Base-by-base conservation (phyloP, 1,139 yeast genomes). In the Candida smagusa region DNA sequence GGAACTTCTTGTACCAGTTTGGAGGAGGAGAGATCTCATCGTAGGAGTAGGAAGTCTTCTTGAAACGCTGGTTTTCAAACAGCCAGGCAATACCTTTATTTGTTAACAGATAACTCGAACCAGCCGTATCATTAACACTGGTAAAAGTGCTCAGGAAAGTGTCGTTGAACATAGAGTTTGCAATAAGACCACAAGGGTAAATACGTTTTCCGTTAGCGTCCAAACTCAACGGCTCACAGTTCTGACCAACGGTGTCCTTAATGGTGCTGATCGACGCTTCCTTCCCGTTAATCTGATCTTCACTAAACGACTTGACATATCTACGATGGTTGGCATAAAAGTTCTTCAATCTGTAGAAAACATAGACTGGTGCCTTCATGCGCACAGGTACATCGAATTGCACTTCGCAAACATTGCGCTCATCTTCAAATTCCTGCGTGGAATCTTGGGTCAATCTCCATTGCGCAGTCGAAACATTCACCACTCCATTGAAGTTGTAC, bases 121-220 rank as follows among this genome's bases (percentile, higher is more conserved):
- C 47, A 4, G 48, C 30, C 0, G 78, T 64, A 7, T 65, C 65
- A 45, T 78, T 78, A 29, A 75, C 75, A 34, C 68, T 73, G 7
- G 65, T 55, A 4, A 85, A 78, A 9, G 72, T 68, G 9, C 68
- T 58, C 2, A 77, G 56, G 52, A 72, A 83, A 2, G 97, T 84
- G 54, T 92, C 98, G 61, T 94, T 92, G 66, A 92, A 92, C 56
- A 81, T 60, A 1, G 97, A 84, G 62, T 92, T 92, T 36, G 98
- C 97, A 56, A 92, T 90, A 44, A 92, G 70, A 0, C 98, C 98
- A 65, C 98, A 92, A 7, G 98, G 98, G 58, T 92, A 92, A 48
- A 77, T 72, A 22, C 76, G 80, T 42, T 68, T 68, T 5, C 84
- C 86, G 30, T 81, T 73, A 23, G 56, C 47, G 48, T 79, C 70